A percentile compares a stretch with the other conserved stretches of the same genome.
These are phyloP conservation scores for Geosmithia flava DNA, from an alignment of 2,329 filamentous ascomycete species.

Conservation along the genomic window DNA sequence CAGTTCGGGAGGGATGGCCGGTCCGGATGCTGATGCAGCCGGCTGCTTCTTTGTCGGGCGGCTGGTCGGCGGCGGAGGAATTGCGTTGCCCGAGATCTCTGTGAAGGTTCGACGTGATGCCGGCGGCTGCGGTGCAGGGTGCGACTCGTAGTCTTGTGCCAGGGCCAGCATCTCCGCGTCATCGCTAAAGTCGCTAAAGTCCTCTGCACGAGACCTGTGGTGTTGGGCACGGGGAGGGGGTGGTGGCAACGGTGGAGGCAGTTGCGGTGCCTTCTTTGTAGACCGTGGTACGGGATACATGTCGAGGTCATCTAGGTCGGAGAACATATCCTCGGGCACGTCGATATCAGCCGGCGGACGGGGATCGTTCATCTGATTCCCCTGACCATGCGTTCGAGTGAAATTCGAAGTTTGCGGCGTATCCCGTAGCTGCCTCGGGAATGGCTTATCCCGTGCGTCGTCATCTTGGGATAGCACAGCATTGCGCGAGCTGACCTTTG, in stretches of 20 bases:
- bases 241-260: neutral
- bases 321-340: constrained; percentile 1
- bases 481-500: constrained; percentile 7
- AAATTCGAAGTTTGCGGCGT: neutral
- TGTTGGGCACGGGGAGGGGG: neutral
- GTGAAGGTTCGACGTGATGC: constrained; percentile 25
- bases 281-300: neutral
- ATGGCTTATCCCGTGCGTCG: constrained; percentile 10
- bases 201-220: constrained; percentile 9
- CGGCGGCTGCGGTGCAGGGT: constrained; percentile 9
- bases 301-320: constrained; percentile 1
- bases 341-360: neutral
- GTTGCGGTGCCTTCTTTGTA: constrained; percentile 1
- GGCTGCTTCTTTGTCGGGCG: constrained; percentile 16
- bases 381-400: neutral
- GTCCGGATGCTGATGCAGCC: constrained; percentile 9
- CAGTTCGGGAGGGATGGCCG: constrained; percentile 34
- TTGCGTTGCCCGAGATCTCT: constrained; percentile 35
- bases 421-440: constrained; percentile 9
- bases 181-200: constrained; percentile 35
- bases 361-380: neutral
- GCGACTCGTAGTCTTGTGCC: constrained; percentile 35
- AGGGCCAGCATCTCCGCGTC: constrained; percentile 39
- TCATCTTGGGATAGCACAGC: constrained; percentile 11
- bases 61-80: constrained; percentile 17